Conservation (phyloP, 495 filamentous ascomycete species). For the Astrothelium subdiscretum region DNA sequence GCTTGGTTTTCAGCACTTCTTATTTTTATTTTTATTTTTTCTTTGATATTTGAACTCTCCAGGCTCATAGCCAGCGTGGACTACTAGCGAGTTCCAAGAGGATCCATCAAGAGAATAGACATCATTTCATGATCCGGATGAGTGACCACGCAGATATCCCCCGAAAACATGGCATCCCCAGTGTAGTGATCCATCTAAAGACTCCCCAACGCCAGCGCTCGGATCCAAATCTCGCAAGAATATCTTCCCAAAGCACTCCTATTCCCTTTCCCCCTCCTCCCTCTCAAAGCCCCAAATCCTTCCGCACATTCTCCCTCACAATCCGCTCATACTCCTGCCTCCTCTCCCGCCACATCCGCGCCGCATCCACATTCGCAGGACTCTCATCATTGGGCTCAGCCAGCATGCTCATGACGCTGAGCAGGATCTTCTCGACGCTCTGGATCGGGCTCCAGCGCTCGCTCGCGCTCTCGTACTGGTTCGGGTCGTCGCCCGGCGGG, state of each 20-base stretch:
- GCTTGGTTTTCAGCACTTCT: too few species aligned
- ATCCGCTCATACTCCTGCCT: conserved; percentile 74
- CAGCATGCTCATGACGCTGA: conserved; percentile 97
- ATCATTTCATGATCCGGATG: too few species aligned
- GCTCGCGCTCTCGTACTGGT: conserved; percentile 93
- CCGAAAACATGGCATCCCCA: not conserved
- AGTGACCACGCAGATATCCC: too few species aligned
- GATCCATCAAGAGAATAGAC: too few species aligned
- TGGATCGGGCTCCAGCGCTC: conserved; percentile 97
- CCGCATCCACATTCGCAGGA: conserved; percentile 94
- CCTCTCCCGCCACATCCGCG: conserved; percentile 94
- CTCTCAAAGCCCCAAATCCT: conserved; percentile 42
- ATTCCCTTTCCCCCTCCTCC: not conserved
- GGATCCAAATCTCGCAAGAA: too few species aligned
- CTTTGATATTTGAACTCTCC: too few species aligned
- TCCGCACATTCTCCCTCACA: conserved; percentile 69
- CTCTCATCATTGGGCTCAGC: conserved; percentile 98
- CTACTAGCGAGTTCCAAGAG: too few species aligned
- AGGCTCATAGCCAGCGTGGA: too few species aligned
- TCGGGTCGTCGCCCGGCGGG: conserved; percentile 95
- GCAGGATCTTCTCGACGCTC: conserved; percentile 94
- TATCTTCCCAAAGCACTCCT: not conserved
- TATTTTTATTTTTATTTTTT: too few species aligned
- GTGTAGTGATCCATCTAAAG: not conserved
- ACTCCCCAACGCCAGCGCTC: not conserved